These are phyloP conservation scores for Alternaria sp. DNA, from an alignment of 2,329 filamentous ascomycete species.

Conservation along the genomic window DNA sequence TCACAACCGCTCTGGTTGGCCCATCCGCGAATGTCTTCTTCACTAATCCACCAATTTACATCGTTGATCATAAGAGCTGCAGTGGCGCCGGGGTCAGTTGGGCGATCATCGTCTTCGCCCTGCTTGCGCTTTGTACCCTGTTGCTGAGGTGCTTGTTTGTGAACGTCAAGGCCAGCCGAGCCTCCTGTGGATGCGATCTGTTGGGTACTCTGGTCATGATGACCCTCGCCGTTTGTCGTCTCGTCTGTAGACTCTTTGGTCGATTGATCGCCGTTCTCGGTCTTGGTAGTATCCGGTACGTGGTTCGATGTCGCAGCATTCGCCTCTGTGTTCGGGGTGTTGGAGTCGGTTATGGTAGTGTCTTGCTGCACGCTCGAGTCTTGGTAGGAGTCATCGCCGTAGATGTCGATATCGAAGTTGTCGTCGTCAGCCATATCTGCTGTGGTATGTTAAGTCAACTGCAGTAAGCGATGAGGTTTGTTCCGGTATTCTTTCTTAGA, in stretches of 20 bases:
- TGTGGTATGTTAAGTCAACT: conserved; percentile 35
- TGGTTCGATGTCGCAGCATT: conserved; percentile 28
- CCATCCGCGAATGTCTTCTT: conserved; percentile 94
- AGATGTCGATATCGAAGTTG: conserved; percentile 76
- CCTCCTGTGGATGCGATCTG: conserved; percentile 56
- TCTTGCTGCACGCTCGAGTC: conserved; percentile 37
- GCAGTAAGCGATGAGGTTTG: conserved; percentile 31
- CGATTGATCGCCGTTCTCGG: conserved; percentile 19
- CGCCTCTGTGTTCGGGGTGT: conserved; percentile 45
- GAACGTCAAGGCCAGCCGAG: conserved; percentile 47
- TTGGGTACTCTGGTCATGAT: conserved; percentile 47
- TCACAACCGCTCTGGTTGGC: conserved; percentile 80
- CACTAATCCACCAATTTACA: conserved; percentile 89
- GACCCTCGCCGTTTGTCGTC: conserved; percentile 29
- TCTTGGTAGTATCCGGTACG: conserved; percentile 18
- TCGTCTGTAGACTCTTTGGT: conserved; percentile 34
- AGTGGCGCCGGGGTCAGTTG: conserved; percentile 67
- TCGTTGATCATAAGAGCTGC: conserved; percentile 86
- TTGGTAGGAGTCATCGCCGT: conserved; percentile 64
- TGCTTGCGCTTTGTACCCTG: conserved; percentile 71
- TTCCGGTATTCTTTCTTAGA: conserved; percentile 44
- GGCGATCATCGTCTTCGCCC: conserved; percentile 60
- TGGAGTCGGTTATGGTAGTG: conserved; percentile 33
- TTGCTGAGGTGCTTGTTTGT: conserved; percentile 57
- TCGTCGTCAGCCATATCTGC: conserved; percentile 66